A percentile compares a stretch with the other conserved stretches of the same genome.
These are phyloP conservation scores for Yamadazyma akitaensis DNA, from an alignment of 805 yeast genomes.

Conservation along the genomic window DNA sequence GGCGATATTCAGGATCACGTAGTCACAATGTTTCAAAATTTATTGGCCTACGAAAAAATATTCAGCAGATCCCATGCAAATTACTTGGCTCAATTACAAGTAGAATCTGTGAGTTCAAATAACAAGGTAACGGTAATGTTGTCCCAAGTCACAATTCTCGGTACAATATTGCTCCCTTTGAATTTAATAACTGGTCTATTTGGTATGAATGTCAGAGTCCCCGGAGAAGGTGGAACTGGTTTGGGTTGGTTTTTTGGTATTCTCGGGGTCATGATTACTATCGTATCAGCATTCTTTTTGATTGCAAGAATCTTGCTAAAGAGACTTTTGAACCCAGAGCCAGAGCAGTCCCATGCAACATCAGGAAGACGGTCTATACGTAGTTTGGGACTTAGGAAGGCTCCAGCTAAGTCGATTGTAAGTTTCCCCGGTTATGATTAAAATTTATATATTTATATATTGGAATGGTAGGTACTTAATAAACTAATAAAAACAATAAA, in stretches of 20 bases:
- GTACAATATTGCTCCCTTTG: conserved; percentile 87
- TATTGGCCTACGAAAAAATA: conserved; percentile 87
- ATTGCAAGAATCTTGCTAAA: conserved; percentile 22
- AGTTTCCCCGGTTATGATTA: conserved; percentile 13
- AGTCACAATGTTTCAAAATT: conserved; percentile 90
- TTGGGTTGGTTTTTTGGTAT: conserved; percentile 30
- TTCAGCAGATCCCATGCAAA: conserved; percentile 89
- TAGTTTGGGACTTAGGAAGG: conserved; percentile 26
- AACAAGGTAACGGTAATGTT: conserved; percentile 82
- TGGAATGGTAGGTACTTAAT: neutral
- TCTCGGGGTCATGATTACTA: conserved; percentile 24
- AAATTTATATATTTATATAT: neutral
- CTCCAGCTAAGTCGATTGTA: conserved; percentile 33
- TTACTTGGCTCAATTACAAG: conserved; percentile 90
- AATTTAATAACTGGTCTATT: conserved; percentile 87
- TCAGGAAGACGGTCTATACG: conserved; percentile 23
- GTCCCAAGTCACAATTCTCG: conserved; percentile 84
- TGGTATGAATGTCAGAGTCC: conserved; percentile 92
- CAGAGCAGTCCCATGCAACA: conserved; percentile 5
- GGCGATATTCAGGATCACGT: conserved; percentile 98
- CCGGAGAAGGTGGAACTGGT: conserved; percentile 48
- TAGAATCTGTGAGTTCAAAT: conserved; percentile 83
- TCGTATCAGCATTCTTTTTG: conserved; percentile 16
- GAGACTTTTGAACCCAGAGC: conserved; percentile 14
- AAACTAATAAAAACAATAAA: neutral